Evolutionary conservation across 2,329 filamentous ascomycete species (phyloP).

Genomic region (Dryadomyces quercivorus): DNA sequence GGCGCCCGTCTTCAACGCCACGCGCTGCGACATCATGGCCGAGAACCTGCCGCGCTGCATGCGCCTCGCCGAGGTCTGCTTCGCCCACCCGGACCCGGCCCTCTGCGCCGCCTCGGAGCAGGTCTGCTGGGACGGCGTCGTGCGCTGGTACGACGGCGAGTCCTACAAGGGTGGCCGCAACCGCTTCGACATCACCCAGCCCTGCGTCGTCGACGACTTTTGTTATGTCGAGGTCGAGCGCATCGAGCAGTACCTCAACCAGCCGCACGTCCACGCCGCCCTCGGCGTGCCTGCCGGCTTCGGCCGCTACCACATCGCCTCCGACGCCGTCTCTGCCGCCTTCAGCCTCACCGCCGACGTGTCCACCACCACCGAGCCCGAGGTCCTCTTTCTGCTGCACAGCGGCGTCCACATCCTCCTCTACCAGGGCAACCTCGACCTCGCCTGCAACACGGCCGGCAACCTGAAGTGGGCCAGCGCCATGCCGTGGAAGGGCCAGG

Average conservation of each 20-base stretch:
- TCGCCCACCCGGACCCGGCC: constrained; percentile 32
- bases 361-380: constrained; percentile 28
- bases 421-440: constrained; percentile 11
- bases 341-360: constrained; percentile 38
- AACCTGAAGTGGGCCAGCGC: constrained; percentile 24
- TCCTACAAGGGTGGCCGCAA: constrained; percentile 21
- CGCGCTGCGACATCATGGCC: constrained; percentile 7
- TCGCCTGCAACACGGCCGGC: constrained; percentile 12
- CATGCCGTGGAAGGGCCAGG: constrained; percentile 30
- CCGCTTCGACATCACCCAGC: constrained; percentile 4
- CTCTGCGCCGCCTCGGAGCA: constrained; percentile 40
- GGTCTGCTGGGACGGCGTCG: constrained; percentile 42
- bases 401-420: constrained; percentile 10
- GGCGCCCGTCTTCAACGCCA: constrained; percentile 37
- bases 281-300: constrained; percentile 34
- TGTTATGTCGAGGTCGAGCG: constrained; percentile 50
- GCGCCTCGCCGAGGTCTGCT: constrained; percentile 43
- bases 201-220: neutral
- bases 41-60: constrained; percentile 15
- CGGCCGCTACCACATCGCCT: constrained; percentile 39
- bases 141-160: constrained; percentile 35
- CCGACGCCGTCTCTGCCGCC: constrained; percentile 27
- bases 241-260: constrained; percentile 43
- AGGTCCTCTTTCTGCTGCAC: constrained; percentile 13
- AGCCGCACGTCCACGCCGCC: constrained; percentile 36